phyloP scores from a whole-genome alignment of 164 flowering plant genomes.

The Platanus orientalis region DNA sequence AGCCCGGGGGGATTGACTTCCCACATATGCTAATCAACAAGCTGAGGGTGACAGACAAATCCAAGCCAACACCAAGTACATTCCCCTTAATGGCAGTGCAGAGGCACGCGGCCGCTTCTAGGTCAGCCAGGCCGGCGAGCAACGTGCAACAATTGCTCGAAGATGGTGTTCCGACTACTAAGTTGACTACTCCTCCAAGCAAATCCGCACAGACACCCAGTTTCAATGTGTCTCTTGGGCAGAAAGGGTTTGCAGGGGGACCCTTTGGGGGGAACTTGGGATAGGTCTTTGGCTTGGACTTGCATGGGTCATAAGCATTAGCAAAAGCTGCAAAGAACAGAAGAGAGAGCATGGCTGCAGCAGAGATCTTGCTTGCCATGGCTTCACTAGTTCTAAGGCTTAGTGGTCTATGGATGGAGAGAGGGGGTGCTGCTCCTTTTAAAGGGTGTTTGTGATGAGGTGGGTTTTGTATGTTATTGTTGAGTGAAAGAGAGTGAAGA shows the following conservation, averaged over 20 bases:
- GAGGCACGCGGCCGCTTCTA: constrained; percentile 54
- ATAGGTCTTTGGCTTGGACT: too few species aligned
- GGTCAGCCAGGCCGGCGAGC: constrained; percentile 44
- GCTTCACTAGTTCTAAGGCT: not conserved
- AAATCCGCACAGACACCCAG: constrained; percentile 51
- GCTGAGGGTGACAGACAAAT: constrained; percentile 41
- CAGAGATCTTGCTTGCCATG: constrained; percentile 18
- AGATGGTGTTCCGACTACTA: constrained; percentile 32
- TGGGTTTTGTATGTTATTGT: constrained; percentile 19
- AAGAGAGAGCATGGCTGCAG: constrained; percentile 24
- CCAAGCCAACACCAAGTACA: constrained; percentile 47
- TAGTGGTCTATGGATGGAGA: not conserved
- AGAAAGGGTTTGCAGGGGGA: constrained; percentile 23
- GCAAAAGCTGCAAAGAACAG: constrained; percentile 25
- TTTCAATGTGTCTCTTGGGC: constrained; percentile 59
- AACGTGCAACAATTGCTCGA: constrained; percentile 45
- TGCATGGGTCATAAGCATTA: constrained; percentile 29
- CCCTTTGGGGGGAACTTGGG: constrained; percentile 18
- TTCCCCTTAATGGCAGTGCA: constrained; percentile 62
- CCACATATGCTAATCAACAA: constrained; percentile 38
- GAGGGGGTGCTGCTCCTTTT: too few species aligned
- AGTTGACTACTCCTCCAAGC: constrained; percentile 34
- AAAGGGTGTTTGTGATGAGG: constrained; percentile 28
- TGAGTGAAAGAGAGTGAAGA: constrained; percentile 37
- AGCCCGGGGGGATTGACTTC: constrained; percentile 42